A percentile compares a stretch with the other conserved stretches of the same genome.
phyloP scores from a whole-genome alignment of 345 rosid genomes.

The Hypericum perforatum region DNA sequence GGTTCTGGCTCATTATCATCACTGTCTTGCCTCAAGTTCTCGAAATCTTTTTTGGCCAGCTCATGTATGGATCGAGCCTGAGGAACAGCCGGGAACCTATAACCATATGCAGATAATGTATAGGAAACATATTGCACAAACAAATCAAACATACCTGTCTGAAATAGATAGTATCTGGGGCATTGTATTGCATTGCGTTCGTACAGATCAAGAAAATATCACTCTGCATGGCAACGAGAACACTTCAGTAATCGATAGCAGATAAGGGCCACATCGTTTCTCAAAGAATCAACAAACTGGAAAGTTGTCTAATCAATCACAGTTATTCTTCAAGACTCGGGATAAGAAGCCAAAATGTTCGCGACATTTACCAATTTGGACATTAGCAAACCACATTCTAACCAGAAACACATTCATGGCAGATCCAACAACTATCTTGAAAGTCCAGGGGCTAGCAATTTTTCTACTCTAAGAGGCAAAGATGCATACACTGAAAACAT shows the following conservation, averaged over 20 bases:
- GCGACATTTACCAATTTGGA: too few species aligned
- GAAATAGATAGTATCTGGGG: constrained; percentile 83
- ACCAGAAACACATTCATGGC: too few species aligned
- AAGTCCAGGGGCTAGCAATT: too few species aligned
- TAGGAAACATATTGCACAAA: not conserved
- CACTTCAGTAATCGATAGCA: not conserved
- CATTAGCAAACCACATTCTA: too few species aligned
- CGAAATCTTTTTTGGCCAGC: constrained; percentile 85
- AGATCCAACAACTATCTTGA: too few species aligned
- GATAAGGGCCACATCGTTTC: too few species aligned
- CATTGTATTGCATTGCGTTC: constrained; percentile 92
- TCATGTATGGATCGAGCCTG: constrained; percentile 89
- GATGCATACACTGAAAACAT: too few species aligned
- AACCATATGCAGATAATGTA: constrained; percentile 1
- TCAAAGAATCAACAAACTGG: too few species aligned
- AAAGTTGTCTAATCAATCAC: too few species aligned
- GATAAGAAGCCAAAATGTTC: too few species aligned
- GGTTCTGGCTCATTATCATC: constrained; percentile 71
- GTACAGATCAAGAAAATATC: constrained; percentile 78
- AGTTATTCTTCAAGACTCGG: too few species aligned
- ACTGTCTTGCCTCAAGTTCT: constrained; percentile 85
- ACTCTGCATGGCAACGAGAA: constrained; percentile 41
- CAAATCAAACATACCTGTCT: constrained; percentile 56
- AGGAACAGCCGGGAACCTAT: constrained; percentile 14
- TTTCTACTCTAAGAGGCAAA: too few species aligned